These are phyloP conservation scores for Lentithecium fluviatile DNA, from an alignment of 495 filamentous ascomycete species.

Conservation along the genomic window DNA sequence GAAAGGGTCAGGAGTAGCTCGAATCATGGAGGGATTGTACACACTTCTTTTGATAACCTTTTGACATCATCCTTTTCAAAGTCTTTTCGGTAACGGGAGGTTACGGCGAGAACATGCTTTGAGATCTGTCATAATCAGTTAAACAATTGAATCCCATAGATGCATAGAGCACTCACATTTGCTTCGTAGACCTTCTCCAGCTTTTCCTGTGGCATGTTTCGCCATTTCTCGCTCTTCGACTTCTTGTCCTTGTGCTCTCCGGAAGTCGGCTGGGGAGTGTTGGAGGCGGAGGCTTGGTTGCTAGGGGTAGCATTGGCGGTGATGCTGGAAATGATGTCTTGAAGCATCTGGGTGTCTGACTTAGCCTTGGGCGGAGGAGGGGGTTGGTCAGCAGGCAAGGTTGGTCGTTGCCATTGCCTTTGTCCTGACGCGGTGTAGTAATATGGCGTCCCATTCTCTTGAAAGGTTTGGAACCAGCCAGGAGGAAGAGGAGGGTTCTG, in stretches of 20 bases:
- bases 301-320: constrained; percentile 68
- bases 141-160: background rate
- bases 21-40: constrained; percentile 9
- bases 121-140: constrained; percentile 58
- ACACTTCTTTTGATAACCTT: constrained; percentile 78
- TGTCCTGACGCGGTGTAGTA: constrained; percentile 74
- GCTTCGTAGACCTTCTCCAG: constrained; percentile 91
- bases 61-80: constrained; percentile 86
- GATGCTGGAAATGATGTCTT: constrained; percentile 83
- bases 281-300: constrained; percentile 53
- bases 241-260: constrained; percentile 60
- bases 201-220: constrained; percentile 73
- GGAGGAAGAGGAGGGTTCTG: constrained; percentile 59
- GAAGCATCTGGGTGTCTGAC: constrained; percentile 65
- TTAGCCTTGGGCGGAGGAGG: constrained; percentile 62
- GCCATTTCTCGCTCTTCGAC: constrained; percentile 84
- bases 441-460: constrained; percentile 67
- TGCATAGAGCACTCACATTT: constrained; percentile 58
- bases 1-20: constrained; percentile 6
- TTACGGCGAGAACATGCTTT: constrained; percentile 78
- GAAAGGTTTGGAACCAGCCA: constrained; percentile 74
- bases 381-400: constrained; percentile 60
- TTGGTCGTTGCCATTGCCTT: constrained; percentile 79
- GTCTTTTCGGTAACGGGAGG: constrained; percentile 80
- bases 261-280: constrained; percentile 47